Percentiles rank a stretch among this genome's conserved stretches.
Evolutionary conservation across 306 rosid genomes (phyloP).

Genomic region (Cucurbita ficifolia): DNA sequence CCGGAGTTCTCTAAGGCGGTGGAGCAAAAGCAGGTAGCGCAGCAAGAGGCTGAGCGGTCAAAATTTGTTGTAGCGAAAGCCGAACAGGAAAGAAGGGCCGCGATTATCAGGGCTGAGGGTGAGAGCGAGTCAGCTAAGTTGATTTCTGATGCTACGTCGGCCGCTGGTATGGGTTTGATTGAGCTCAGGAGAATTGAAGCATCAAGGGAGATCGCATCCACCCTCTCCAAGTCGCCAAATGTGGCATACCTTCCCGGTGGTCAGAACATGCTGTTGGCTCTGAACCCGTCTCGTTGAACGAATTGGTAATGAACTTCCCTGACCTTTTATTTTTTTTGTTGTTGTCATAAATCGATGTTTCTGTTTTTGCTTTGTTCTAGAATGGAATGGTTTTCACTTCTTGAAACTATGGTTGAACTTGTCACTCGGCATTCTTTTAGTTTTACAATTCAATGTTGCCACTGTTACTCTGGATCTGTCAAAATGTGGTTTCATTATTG

Average conservation of each 20-base stretch:
- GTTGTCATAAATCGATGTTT: background rate
- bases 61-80: slow-evolving; percentile 89
- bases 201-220: slow-evolving; percentile 59
- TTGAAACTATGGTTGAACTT: background rate
- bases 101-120: slow-evolving; percentile 81
- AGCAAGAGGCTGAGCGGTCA: slow-evolving; percentile 93
- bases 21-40: slow-evolving; percentile 94
- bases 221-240: slow-evolving; percentile 72
- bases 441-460: background rate
- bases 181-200: slow-evolving; percentile 90
- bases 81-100: slow-evolving; percentile 85
- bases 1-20: slow-evolving; percentile 69
- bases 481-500: background rate
- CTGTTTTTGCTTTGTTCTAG: background rate
- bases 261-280: slow-evolving; percentile 49
- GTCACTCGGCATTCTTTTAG: background rate
- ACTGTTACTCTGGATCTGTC: background rate
- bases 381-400: background rate
- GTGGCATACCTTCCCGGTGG: slow-evolving; percentile 60
- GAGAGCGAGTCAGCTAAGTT: slow-evolving; percentile 85
- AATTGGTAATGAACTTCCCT: slow-evolving; percentile 15
- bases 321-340: background rate
- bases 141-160: slow-evolving; percentile 65
- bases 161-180: slow-evolving; percentile 57
- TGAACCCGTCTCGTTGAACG: slow-evolving; percentile 52